A percentile compares a stretch with the other conserved stretches of the same genome.
phyloP scores from a whole-genome alignment of 495 filamentous ascomycete species.

The Collariella sp. region DNA sequence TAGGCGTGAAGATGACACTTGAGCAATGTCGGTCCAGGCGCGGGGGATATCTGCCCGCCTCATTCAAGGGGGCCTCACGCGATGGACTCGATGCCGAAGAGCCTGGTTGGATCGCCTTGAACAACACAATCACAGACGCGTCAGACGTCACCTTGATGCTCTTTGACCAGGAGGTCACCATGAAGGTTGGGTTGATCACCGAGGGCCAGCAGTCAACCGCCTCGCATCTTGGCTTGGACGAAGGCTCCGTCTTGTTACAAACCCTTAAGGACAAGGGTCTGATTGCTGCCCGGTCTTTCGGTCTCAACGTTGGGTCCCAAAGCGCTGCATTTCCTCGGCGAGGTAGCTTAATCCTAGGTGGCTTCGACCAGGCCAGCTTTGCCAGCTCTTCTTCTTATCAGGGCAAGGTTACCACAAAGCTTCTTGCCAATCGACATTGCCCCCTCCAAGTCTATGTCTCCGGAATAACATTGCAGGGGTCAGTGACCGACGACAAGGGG shows the following conservation, averaged over 20 bases:
- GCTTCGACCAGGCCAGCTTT: slow-evolving; percentile 12
- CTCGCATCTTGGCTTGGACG: slow-evolving; percentile 12
- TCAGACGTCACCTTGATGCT: slow-evolving; percentile 5
- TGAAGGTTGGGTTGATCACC: slow-evolving; percentile 6
- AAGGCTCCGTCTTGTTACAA: background rate
- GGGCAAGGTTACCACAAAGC: background rate
- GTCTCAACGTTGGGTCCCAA: slow-evolving; percentile 16
- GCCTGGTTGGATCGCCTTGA: slow-evolving; percentile 3
- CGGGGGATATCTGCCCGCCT: slow-evolving; percentile 1
- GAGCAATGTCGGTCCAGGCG: slow-evolving; percentile 11
- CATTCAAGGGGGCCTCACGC: background rate
- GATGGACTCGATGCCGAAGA: slow-evolving; percentile 1
- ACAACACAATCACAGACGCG: slow-evolving; percentile 3
- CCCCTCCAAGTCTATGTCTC: slow-evolving; percentile 12
- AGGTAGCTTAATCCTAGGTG: slow-evolving; percentile 16
- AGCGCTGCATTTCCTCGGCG: slow-evolving; percentile 4
- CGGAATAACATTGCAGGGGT: background rate
- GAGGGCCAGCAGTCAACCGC: slow-evolving; percentile 11
- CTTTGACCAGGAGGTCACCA: background rate
- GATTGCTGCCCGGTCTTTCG: slow-evolving; percentile 12
- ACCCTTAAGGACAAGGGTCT: slow-evolving; percentile 4
- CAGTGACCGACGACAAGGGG: background rate
- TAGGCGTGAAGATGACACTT: background rate
- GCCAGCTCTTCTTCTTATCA: slow-evolving; percentile 5
- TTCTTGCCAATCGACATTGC: slow-evolving; percentile 3